Percentiles rank a stretch among this genome's conserved stretches.
phyloP scores from a whole-genome alignment of 1,139 yeast genomes.

The Pichia sp. region DNA sequence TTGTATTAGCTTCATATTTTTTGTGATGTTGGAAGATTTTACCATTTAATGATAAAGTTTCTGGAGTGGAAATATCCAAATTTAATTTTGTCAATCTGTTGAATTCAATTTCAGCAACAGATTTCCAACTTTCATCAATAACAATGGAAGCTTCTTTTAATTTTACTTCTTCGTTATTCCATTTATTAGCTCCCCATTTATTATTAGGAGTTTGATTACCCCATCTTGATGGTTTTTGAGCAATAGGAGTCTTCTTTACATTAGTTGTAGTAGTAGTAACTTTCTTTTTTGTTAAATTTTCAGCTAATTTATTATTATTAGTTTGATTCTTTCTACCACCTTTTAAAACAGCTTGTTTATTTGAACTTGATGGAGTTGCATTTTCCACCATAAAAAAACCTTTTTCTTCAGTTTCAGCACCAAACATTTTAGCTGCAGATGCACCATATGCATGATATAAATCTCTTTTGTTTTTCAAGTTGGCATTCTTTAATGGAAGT shows the following conservation, averaged over 20 bases:
- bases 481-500: conserved; percentile 21
- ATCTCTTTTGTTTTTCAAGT: conserved; percentile 42
- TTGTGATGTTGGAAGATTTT: conserved; percentile 46
- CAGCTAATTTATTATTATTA: conserved; percentile 2
- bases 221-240: conserved; percentile 16
- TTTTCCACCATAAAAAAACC: conserved; percentile 52
- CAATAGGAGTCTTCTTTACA: conserved; percentile 15
- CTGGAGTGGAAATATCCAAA: conserved; percentile 40
- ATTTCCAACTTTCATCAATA: conserved; percentile 44
- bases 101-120: conserved; percentile 51
- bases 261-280: conserved; percentile 11
- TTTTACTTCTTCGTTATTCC: conserved; percentile 38
- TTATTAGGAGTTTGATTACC: not conserved
- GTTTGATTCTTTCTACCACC: conserved; percentile 8
- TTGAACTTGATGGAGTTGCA: conserved; percentile 27
- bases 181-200: conserved; percentile 21
- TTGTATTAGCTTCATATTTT: conserved; percentile 40
- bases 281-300: conserved; percentile 7
- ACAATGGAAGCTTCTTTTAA: conserved; percentile 49
- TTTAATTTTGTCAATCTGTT: conserved; percentile 48
- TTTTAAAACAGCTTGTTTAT: conserved; percentile 26
- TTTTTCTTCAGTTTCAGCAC: conserved; percentile 45
- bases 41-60: conserved; percentile 43
- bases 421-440: conserved; percentile 49
- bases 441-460: conserved; percentile 66